A percentile compares a stretch with the other conserved stretches of the same genome.
Evolutionary conservation across 176 grass and related monocot species (phyloP).

Genomic region (Phragmites australis): DNA sequence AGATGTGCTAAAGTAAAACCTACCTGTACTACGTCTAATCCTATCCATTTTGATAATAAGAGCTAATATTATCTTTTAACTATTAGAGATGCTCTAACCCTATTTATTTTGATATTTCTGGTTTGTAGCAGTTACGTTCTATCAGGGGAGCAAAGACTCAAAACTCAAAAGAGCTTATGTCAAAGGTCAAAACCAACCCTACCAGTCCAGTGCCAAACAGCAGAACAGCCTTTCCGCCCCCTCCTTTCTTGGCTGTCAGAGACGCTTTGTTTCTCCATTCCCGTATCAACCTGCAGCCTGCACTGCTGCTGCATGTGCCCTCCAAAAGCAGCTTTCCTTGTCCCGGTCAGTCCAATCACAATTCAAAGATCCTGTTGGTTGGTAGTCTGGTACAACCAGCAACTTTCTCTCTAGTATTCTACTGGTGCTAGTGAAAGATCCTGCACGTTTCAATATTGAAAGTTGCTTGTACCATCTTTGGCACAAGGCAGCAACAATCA

Average conservation of each 20-base stretch:
- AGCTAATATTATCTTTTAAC: too few species aligned
- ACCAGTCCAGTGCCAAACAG: neutral
- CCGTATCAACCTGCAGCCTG: neutral
- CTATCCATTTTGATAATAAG: neutral
- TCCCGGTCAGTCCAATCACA: too few species aligned
- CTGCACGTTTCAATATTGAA: neutral
- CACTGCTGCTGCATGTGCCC: neutral
- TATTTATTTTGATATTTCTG: too few species aligned
- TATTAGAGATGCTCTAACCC: too few species aligned
- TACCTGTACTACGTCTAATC: too few species aligned
- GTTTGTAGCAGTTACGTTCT: neutral
- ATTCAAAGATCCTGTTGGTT: slow-evolving; percentile 24
- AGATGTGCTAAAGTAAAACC: too few species aligned
- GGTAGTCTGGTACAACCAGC: slow-evolving; percentile 14
- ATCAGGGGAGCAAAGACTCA: neutral
- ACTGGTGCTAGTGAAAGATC: neutral
- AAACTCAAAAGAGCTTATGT: neutral
- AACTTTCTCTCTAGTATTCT: neutral
- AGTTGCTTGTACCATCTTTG: neutral
- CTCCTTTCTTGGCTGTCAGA: neutral
- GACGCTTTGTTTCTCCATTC: neutral
- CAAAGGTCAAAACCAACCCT: slow-evolving; percentile 3
- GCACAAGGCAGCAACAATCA: neutral
- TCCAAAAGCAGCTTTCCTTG: slow-evolving; percentile 5
- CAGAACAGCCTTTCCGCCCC: neutral